Evolutionary conservation across 768 basidiomycete genomes (phyloP).

Genomic region (Mycena chlorophos): DNA sequence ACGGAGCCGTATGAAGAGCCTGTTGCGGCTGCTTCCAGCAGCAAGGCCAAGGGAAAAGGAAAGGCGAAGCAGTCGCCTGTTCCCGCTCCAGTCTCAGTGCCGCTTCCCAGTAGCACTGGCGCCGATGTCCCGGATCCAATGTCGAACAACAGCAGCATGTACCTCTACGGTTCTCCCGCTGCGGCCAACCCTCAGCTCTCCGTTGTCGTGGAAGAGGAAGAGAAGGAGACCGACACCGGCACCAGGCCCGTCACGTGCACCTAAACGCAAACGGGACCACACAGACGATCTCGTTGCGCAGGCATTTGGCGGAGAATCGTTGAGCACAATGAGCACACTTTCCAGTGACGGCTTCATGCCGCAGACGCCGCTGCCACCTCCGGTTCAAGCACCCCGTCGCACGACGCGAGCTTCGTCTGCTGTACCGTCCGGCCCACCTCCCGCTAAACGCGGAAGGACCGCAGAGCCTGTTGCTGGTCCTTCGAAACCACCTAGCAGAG

Average conservation of each 20-base stretch:
- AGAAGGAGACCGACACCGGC: neutral
- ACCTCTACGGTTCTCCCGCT: neutral
- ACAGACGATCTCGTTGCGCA: neutral
- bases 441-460: neutral
- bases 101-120: too few relatives aligned
- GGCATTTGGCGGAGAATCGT: neutral
- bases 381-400: neutral
- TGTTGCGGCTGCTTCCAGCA: neutral
- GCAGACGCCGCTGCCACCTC: neutral
- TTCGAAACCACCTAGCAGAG: neutral
- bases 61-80: neutral
- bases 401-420: neutral
- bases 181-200: neutral
- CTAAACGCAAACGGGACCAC: neutral
- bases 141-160: neutral
- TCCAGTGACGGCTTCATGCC: neutral
- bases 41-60: neutral
- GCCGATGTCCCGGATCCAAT: neutral
- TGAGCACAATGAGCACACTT: neutral
- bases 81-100: neutral
- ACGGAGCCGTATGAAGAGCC: neutral
- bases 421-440: neutral
- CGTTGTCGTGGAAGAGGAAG: neutral
- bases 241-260: neutral
- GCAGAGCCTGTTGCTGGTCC: neutral